Base-by-base conservation (phyloP, 108 stramenopile species). In the Cylindrotheca closterium region DNA sequence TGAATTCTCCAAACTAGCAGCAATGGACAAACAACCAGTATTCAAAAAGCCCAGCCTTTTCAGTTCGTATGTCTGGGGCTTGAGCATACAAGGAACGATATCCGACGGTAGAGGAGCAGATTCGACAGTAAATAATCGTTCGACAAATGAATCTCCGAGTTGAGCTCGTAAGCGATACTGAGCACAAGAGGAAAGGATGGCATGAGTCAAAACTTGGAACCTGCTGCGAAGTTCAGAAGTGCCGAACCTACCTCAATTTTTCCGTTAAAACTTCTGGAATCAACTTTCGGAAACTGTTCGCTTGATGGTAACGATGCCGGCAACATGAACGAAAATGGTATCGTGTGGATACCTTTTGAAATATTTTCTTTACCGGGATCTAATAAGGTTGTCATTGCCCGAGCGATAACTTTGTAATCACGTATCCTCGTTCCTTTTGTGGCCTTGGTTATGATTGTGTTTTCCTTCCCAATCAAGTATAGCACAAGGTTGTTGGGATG, bases 281-380 rank as follows among this genome's bases (percentile, higher is more conserved):
- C 46, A 18, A 24, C 29, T 47, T 57, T 55, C 17, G 65, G 55
- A 56, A 67, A 67, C 52, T 60, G 59, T 3, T 23, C 18, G 37
- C 58, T 68, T 18, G 67, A 58, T 50, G 67, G 67, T 7, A 68
- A 47, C 21, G 67, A 68, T 17, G 67, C 17, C 23, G 67, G 67
- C 32, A 68, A 27, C 4, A 47, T 21, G 34, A 68, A 59, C 8
- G 55, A 21, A 51, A 68, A 68, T 4, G 67, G 67, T 10, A 55
- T 22, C 7, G 30, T 32, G 24, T 68, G 47, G 15, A 59, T 32
- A 24, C 67, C 67, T 2, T 27, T n/a, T 8, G 8, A 2, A 59
- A 68, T 48, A 5, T 59, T 48, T 4, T 28, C 30, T 26, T 30
- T 22, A 17, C 31, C 22, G 42, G 54, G 19, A 25, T 59, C 58